phyloP scores from a whole-genome alignment of 768 basidiomycete genomes.

The Tephrocybe rancida region DNA sequence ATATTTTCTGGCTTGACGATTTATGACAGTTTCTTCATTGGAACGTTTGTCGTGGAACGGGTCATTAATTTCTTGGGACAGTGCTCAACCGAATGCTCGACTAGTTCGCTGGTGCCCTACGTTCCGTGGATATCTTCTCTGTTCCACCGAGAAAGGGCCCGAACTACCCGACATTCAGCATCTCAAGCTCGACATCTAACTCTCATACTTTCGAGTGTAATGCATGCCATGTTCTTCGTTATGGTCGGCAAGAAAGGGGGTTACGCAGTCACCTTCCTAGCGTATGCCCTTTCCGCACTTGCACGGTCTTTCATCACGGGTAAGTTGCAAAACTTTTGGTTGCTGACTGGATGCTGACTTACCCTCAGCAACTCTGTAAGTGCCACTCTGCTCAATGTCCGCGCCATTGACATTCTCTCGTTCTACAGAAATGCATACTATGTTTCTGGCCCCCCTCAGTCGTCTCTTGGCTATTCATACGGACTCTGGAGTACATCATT shows the following conservation, averaged over 20 bases:
- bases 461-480: slow-evolving; percentile 49
- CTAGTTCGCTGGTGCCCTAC: slow-evolving; percentile 27
- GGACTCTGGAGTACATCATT: slow-evolving; percentile 47
- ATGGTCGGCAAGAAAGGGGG: slow-evolving; percentile 49
- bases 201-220: slow-evolving; percentile 36
- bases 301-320: slow-evolving; percentile 50
- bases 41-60: slow-evolving; percentile 20
- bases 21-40: neutral
- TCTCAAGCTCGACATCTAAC: slow-evolving; percentile 44
- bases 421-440: slow-evolving; percentile 50
- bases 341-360: neutral
- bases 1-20: neutral
- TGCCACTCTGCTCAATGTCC: neutral
- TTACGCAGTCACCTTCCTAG: slow-evolving; percentile 44
- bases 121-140: slow-evolving; percentile 20
- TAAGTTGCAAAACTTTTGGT: slow-evolving; percentile 21
- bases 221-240: slow-evolving; percentile 48
- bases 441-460: slow-evolving; percentile 37
- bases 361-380: slow-evolving; percentile 37
- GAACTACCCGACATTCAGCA: slow-evolving; percentile 32
- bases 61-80: slow-evolving; percentile 12
- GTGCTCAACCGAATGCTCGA: slow-evolving; percentile 8
- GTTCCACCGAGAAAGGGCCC: neutral
- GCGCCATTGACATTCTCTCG: neutral
- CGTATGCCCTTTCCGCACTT: slow-evolving; percentile 50